Percentiles rank a stretch among this genome's conserved stretches.
These are phyloP conservation scores for Phytophthora kernoviae DNA, from an alignment of 352 stramenopile genomes.

Conservation along the genomic window DNA sequence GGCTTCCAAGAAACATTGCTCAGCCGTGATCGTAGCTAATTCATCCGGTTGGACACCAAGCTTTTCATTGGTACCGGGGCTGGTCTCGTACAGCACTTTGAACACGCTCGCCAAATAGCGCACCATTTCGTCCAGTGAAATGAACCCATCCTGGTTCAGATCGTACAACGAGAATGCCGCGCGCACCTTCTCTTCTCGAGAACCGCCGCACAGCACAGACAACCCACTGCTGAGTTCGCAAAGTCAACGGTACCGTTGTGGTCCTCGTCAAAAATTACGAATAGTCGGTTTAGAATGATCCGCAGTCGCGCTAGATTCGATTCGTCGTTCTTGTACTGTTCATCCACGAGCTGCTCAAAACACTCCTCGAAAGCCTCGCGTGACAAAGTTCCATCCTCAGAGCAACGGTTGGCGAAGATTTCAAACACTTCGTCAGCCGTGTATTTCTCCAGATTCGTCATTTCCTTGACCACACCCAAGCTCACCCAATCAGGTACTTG, in stretches of 20 bases:
- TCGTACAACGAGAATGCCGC: conserved; percentile 89
- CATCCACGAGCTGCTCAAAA: conserved; percentile 85
- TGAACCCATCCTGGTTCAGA: conserved; percentile 85
- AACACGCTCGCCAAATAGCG: conserved; percentile 88
- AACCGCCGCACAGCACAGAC: conserved; percentile 82
- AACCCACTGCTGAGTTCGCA: conserved; percentile 84
- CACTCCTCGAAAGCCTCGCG: conserved; percentile 84
- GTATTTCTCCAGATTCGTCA: conserved; percentile 86
- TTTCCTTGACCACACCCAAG: conserved; percentile 81
- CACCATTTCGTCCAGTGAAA: conserved; percentile 90
- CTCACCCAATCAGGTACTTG: conserved; percentile 57
- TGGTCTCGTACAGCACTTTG: conserved; percentile 88
- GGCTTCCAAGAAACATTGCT: conserved; percentile 87
- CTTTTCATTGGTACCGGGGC: conserved; percentile 53
- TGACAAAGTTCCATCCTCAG: conserved; percentile 78
- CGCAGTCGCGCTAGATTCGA: conserved; percentile 62
- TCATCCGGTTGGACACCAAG: conserved; percentile 73
- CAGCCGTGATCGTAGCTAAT: conserved; percentile 76
- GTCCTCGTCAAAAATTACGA: conserved; percentile 84
- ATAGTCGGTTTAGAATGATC: conserved; percentile 78
- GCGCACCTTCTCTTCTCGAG: conserved; percentile 83
- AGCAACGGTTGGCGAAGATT: conserved; percentile 83
- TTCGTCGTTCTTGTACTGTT: conserved; percentile 78
- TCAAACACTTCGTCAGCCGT: conserved; percentile 86
- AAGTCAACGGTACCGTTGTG: conserved; percentile 83